These are phyloP conservation scores for Gracilariopsis chorda DNA, from an alignment of 23 red algal genomes.

Conservation along the genomic window DNA sequence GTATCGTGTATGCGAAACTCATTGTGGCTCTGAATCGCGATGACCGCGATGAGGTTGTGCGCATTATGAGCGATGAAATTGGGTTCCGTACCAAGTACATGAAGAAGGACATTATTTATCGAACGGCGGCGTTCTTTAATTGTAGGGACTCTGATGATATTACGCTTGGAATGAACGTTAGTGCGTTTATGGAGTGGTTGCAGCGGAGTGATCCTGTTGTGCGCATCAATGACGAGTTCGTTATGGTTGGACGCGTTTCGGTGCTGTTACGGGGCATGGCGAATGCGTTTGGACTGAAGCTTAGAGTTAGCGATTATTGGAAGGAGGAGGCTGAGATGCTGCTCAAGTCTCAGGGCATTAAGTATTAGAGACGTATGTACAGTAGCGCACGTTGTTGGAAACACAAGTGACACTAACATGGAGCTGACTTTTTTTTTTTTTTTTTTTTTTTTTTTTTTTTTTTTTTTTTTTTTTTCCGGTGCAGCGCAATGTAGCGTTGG, in stretches of 20 bases:
- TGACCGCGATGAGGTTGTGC: slow-evolving; percentile 64
- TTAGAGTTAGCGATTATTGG: slow-evolving; percentile 67
- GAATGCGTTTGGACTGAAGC: slow-evolving; percentile 75
- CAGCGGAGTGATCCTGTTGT: slow-evolving; percentile 50
- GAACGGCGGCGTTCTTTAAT: slow-evolving; percentile 46
- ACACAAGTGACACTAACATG: too few species aligned
- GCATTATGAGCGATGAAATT: slow-evolving; percentile 46
- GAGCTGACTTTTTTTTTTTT: too few species aligned
- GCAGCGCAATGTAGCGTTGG: too few species aligned
- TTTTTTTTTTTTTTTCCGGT: too few species aligned
- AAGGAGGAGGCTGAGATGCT: slow-evolving; percentile 49
- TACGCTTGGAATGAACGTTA: slow-evolving; percentile 67
- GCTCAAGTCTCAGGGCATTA: slow-evolving; percentile 56
- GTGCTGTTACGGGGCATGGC: slow-evolving; percentile 70
- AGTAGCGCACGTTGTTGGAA: too few species aligned
- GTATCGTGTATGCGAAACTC: slow-evolving; percentile 72
- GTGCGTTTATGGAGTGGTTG: slow-evolving; percentile 66
- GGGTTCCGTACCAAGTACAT: slow-evolving; percentile 61
- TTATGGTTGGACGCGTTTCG: slow-evolving; percentile 68
- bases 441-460: too few species aligned
- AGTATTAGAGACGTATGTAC: too few species aligned
- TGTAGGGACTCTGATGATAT: slow-evolving; percentile 70
- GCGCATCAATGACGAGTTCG: slow-evolving; percentile 68
- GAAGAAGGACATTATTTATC: slow-evolving; percentile 70
- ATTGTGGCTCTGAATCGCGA: slow-evolving; percentile 56